Evolutionary conservation across 2,329 filamentous ascomycete species (phyloP), one percentile per base, ranked within the genome.

Genomic region (Aspergillus pseudonomiae): DNA sequence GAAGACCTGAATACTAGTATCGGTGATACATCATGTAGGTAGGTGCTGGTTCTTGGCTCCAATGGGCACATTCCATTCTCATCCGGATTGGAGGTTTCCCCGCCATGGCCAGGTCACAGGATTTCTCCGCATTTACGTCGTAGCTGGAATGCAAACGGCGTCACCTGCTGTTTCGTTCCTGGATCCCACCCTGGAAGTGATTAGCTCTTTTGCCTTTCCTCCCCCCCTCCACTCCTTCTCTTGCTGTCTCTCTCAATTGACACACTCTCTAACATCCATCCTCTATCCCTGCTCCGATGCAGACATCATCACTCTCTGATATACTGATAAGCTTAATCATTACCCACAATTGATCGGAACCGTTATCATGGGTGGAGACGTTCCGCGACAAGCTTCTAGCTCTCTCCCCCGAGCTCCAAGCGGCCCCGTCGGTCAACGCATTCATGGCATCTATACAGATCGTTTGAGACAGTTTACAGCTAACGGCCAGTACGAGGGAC

Each of bases 401-500:
- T 74, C 79, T 36, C 84, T 86, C 69, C 84, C 85, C 58, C 80
- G 82, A 70, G 77, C 84, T 56, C 81, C 82, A 41, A 72, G 79
- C 61, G 77, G 80, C 62, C 86, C 86, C 24, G 85, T 87, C 64
- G 93, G 92, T 67, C 91, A 95, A 79, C 88, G 91, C 76, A 97
- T 97, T 77, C 85, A 89, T 70, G 88, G 87, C 75, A 93, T 97
- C 78, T 96, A 97, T 81, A 90, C 89, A 73, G 89, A 93, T 71
- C 89, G 94, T 60, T 89, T 98, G 74, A 84, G 86, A 65, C 89
- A 91, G 73, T 97, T 97, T 80, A 93, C 92, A 64, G 86, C 86
- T 64, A 83, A 82, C 55, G 93, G 93, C 57, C 92, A 96, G 79
- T 96, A 93, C 80, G 84, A 89, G 66, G 85, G 86, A 63, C 85